phyloP scores from a whole-genome alignment of 352 stramenopile species.

The Phytophthora macrochlamydospora region DNA sequence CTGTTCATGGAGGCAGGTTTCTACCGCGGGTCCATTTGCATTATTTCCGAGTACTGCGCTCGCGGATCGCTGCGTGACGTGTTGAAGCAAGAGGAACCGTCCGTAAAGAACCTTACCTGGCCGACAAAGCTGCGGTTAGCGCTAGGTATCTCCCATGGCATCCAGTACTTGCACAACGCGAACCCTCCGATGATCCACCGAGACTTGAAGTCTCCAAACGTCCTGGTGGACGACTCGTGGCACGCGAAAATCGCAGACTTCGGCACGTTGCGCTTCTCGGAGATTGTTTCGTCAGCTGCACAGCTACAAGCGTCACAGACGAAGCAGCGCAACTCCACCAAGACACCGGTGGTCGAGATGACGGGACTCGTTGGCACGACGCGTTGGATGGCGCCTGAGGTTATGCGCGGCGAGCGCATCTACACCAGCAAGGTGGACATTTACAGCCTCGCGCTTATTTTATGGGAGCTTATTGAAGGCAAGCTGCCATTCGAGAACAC shows the following conservation, averaged over 20 bases:
- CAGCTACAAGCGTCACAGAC: constrained; percentile 51
- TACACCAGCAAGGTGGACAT: constrained; percentile 92
- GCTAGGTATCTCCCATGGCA: constrained; percentile 81
- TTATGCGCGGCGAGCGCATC: constrained; percentile 85
- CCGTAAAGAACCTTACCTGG: constrained; percentile 79
- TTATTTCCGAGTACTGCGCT: constrained; percentile 96
- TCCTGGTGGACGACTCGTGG: constrained; percentile 90
- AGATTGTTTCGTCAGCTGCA: constrained; percentile 77
- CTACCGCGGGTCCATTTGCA: constrained; percentile 89
- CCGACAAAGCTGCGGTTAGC: constrained; percentile 80
- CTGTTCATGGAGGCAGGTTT: constrained; percentile 90
- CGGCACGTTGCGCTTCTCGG: constrained; percentile 83
- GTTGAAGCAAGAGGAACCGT: constrained; percentile 66
- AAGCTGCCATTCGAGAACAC: constrained; percentile 83
- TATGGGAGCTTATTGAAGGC: constrained; percentile 89
- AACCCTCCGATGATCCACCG: constrained; percentile 91
- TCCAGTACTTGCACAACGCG: constrained; percentile 91
- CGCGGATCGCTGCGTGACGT: constrained; percentile 96
- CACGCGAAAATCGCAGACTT: constrained; percentile 93
- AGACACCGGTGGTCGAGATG: constrained; percentile 66
- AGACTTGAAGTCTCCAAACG: constrained; percentile 91
- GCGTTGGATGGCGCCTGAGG: constrained; percentile 89
- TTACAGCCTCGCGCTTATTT: constrained; percentile 86
- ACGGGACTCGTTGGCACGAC: constrained; percentile 89
- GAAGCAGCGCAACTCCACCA: constrained; percentile 21